These are phyloP conservation scores for Cladophialophora psammophila DNA, from an alignment of 2,329 filamentous ascomycete species.

Conservation along the genomic window DNA sequence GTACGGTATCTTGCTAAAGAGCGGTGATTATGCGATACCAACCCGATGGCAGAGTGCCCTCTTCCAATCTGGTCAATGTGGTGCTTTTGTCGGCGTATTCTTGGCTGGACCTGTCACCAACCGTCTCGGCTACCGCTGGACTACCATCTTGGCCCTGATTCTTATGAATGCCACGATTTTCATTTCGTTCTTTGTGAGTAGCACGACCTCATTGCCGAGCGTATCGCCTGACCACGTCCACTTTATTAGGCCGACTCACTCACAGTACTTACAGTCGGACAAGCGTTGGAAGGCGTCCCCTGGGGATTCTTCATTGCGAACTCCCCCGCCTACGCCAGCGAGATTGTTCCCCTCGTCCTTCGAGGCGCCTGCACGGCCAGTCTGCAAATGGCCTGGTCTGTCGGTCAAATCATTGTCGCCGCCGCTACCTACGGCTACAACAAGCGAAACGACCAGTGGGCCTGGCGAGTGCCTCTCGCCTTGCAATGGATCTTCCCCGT, in stretches of 20 bases:
- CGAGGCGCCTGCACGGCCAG: conserved; percentile 67
- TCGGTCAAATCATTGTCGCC: conserved; percentile 67
- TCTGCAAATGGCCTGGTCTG: conserved; percentile 72
- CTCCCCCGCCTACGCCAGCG: conserved; percentile 67
- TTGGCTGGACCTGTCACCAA: conserved; percentile 68
- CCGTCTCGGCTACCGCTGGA: conserved; percentile 67
- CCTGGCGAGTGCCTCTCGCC: conserved; percentile 62
- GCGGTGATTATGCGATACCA: conserved; percentile 51
- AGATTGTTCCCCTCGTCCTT: conserved; percentile 67
- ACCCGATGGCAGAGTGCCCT: conserved; percentile 67
- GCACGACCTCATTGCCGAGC: conserved; percentile 8
- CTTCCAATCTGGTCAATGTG: conserved; percentile 61
- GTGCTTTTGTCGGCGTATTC: conserved; percentile 67
- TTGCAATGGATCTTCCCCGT: conserved; percentile 66
- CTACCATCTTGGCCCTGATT: conserved; percentile 64
- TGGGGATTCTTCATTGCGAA: conserved; percentile 74
- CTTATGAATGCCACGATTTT: conserved; percentile 67
- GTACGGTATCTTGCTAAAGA: conserved; percentile 55
- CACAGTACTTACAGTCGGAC: conserved; percentile 58
- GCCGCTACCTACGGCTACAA: conserved; percentile 65
- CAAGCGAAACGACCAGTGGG: conserved; percentile 45
- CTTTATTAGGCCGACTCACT: conserved; percentile 47
- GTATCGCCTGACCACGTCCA: conserved; percentile 15
- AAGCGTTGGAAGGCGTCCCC: conserved; percentile 68
- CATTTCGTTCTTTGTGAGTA: conserved; percentile 59